A percentile compares a stretch with the other conserved stretches of the same genome.
Evolutionary conservation across 352 stramenopile genomes (phyloP).

Genomic region (Globisporangium iwayamae): DNA sequence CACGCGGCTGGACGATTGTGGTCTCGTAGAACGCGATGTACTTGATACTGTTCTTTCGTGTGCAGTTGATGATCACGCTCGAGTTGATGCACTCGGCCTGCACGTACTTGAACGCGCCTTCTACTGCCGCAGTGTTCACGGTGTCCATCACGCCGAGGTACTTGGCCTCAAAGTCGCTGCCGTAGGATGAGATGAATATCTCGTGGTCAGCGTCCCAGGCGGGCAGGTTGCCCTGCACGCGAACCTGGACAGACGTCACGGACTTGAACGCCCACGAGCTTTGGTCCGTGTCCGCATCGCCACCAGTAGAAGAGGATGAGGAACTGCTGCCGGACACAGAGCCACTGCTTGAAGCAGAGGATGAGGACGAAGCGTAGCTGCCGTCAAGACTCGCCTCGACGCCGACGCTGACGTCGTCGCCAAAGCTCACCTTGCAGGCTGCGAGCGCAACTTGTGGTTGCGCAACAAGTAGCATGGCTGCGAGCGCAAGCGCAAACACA

Average conservation of each 20-base stretch:
- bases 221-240: conserved; percentile 48
- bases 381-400: background rate
- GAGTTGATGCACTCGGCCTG: conserved; percentile 60
- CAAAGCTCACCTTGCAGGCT: conserved; percentile 2
- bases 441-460: background rate
- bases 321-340: background rate
- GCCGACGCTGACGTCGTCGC: background rate
- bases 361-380: background rate
- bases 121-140: conserved; percentile 49
- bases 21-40: conserved; percentile 68
- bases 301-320: too few relatives aligned
- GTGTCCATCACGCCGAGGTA: conserved; percentile 43
- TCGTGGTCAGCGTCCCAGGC: conserved; percentile 31
- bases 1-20: conserved; percentile 38
- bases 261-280: conserved; percentile 22
- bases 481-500: background rate
- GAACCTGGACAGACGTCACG: conserved; percentile 44
- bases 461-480: background rate
- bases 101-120: conserved; percentile 60
- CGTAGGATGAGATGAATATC: conserved; percentile 37
- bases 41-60: conserved; percentile 56
- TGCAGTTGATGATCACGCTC: conserved; percentile 31
- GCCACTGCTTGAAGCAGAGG: background rate
- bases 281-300: background rate
- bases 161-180: conserved; percentile 34